Conservation (phyloP, 768 basidiomycete species). For the Lactarius sanguifluus region DNA sequence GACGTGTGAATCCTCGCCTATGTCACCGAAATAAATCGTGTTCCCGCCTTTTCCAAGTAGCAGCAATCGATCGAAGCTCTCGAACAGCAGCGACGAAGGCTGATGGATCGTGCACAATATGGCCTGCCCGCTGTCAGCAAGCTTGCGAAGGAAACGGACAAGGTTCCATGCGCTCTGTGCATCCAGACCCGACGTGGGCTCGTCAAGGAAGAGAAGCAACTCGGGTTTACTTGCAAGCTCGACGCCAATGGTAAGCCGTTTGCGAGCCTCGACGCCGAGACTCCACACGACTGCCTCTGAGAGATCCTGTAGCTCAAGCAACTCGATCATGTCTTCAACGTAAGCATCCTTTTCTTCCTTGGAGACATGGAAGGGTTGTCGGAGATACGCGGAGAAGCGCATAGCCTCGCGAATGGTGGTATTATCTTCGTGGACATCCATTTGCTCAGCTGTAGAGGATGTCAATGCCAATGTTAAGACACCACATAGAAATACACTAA, state of each 20-base stretch:
- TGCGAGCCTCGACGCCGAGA: slow-evolving; percentile 71
- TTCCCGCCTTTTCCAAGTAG: slow-evolving; percentile 80
- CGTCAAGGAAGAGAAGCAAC: slow-evolving; percentile 65
- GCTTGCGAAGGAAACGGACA: slow-evolving; percentile 78
- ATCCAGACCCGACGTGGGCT: slow-evolving; percentile 58
- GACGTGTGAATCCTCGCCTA: slow-evolving; percentile 69
- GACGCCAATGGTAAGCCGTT: slow-evolving; percentile 88
- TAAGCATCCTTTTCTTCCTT: slow-evolving; percentile 77
- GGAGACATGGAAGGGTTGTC: slow-evolving; percentile 68
- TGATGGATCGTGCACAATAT: slow-evolving; percentile 92
- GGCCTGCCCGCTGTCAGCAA: slow-evolving; percentile 83
- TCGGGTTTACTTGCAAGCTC: slow-evolving; percentile 88
- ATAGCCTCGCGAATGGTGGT: slow-evolving; percentile 83
- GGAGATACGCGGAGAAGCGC: slow-evolving; percentile 82
- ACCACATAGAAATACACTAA: slow-evolving; percentile 29
- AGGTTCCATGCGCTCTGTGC: slow-evolving; percentile 79
- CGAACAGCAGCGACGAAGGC: slow-evolving; percentile 82
- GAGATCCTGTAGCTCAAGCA: slow-evolving; percentile 81
- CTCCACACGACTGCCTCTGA: slow-evolving; percentile 80
- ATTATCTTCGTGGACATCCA: slow-evolving; percentile 83
- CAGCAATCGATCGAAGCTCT: slow-evolving; percentile 76
- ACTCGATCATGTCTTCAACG: slow-evolving; percentile 80
- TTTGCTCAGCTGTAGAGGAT: slow-evolving; percentile 51
- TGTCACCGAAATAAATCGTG: slow-evolving; percentile 91
- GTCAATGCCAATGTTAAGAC: slow-evolving; percentile 33